Evolutionary conservation across 2,329 filamentous ascomycete species (phyloP), one percentile per base, ranked within the genome.

Genomic region (Penicillium sp.): DNA sequence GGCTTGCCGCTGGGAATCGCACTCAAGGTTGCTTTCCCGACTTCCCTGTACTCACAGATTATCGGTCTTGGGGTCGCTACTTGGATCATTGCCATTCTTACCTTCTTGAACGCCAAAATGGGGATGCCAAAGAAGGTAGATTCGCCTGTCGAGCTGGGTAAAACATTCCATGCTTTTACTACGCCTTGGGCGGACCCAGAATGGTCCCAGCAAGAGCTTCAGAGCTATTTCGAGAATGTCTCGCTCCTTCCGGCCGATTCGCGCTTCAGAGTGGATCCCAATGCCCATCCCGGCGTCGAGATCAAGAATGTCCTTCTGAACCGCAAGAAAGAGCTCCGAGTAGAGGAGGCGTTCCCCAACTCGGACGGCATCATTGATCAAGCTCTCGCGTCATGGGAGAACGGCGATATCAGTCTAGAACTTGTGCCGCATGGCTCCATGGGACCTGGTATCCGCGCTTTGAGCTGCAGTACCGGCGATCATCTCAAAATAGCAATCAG

Each of bases 1-100:
- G 77, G 76, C 5, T 61, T 80, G 7, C 60, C 72, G 1, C 48
- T 75, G 4, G 77, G 77, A 11, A 68, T 74, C 33, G 61, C 72
- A 3, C 60, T 80, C 5, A 71, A 69, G 18, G 48, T 65, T 34
- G 55, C 63, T n/a, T 42, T 66, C 5, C 69, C 70, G 1, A 27
- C 60, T 0, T 78, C 74, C 48, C 43, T 60, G 2, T 80, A 73
- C 53, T 67, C 69, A 32, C 68, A 71, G 39, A 72, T 78, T 11
- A 73, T 78, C 49, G 71, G 73, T 3, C 66, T 81, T 7, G 76
- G 65, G 5, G 58, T 66, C 4, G 68, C 72, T 4, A 80, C 77
- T 6, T 80, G 78, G 78, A 76, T 68, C 11, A 71, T 74, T 11
- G 77, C 75, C 9, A 56, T 80, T 13, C 63, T 78, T 4, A 74